These are phyloP conservation scores for Ophiostoma novo-ulmi DNA, from an alignment of 2,329 filamentous ascomycete species.

Conservation along the genomic window DNA sequence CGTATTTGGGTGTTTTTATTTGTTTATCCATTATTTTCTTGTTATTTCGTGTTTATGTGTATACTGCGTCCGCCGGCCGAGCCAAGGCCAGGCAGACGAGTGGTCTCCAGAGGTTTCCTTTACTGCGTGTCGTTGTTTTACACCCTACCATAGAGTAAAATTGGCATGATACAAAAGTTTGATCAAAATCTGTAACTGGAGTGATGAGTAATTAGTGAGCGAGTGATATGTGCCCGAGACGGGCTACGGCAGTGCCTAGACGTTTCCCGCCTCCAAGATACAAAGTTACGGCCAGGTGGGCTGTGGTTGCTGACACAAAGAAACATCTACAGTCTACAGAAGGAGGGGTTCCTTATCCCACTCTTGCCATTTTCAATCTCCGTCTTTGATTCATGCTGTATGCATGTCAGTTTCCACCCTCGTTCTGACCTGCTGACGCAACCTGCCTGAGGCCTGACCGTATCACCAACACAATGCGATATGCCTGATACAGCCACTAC, in stretches of 20 bases:
- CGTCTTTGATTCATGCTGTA: background rate
- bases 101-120: background rate
- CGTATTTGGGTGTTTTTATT: slow-evolving; percentile 19
- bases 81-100: background rate
- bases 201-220: background rate
- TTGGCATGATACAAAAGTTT: slow-evolving; percentile 19
- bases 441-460: background rate
- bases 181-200: background rate
- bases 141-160: slow-evolving; percentile 19
- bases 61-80: background rate
- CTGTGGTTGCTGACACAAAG: slow-evolving; percentile 3
- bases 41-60: background rate
- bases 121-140: slow-evolving; percentile 12
- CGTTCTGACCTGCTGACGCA: background rate
- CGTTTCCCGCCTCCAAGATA: background rate
- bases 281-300: background rate
- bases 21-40: slow-evolving; percentile 10
- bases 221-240: background rate
- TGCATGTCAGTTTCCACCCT: background rate
- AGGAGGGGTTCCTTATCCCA: background rate
- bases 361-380: background rate
- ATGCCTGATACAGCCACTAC: background rate
- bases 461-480: background rate
- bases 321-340: background rate
- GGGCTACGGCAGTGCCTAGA: background rate